Evolutionary conservation across 2,329 filamentous ascomycete species (phyloP).

Genomic region (Thelonectria olida): DNA sequence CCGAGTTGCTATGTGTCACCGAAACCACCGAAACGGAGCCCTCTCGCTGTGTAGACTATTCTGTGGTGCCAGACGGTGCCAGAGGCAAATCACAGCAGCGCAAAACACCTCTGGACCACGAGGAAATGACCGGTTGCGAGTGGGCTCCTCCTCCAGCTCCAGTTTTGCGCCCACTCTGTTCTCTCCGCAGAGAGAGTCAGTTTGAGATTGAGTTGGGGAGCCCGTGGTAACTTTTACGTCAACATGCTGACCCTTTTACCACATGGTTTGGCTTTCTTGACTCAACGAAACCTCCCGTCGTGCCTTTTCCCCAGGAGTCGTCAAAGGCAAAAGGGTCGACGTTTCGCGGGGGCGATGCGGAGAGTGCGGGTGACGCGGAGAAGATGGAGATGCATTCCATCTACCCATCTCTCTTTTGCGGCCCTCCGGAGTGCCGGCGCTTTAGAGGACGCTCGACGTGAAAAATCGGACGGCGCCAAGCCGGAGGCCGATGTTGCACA

Average conservation of each 20-base stretch:
- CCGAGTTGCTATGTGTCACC: slow-evolving; percentile 20
- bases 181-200: slow-evolving; percentile 8
- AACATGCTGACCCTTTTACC: slow-evolving; percentile 14
- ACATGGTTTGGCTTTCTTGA: neutral
- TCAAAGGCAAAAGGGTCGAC: too few species aligned
- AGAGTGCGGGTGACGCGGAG: slow-evolving; percentile 1
- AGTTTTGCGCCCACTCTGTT: neutral
- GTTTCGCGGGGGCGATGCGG: slow-evolving; percentile 6
- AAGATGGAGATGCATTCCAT: too few species aligned
- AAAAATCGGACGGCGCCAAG: slow-evolving; percentile 10
- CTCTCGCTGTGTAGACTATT: too few species aligned
- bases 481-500: slow-evolving; percentile 13
- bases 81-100: too few species aligned
- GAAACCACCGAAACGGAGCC: slow-evolving; percentile 14
- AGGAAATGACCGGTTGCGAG: neutral
- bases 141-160: neutral
- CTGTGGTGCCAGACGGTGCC: too few species aligned
- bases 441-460: neutral
- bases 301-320: neutral
- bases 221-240: slow-evolving; percentile 21
- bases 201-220: slow-evolving; percentile 22
- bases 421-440: slow-evolving; percentile 2
- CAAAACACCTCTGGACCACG: too few species aligned
- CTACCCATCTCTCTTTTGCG: too few species aligned
- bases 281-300: neutral